Percentiles rank a stretch among this genome's conserved stretches.
These are phyloP conservation scores for Achaetomium macrosporum DNA, from an alignment of 2,329 filamentous ascomycete species.

Conservation along the genomic window DNA sequence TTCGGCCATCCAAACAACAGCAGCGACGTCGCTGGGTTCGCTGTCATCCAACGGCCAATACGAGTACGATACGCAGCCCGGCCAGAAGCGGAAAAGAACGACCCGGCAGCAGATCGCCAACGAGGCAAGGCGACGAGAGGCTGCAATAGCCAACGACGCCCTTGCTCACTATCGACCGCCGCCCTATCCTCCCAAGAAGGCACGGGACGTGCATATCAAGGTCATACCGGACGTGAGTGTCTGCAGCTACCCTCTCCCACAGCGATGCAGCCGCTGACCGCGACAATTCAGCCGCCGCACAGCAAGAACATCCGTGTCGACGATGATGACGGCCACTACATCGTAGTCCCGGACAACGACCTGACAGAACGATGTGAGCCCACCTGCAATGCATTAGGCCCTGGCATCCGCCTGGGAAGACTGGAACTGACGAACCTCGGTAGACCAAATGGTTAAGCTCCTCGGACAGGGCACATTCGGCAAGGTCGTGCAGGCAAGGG, in stretches of 20 bases:
- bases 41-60: slow-evolving; percentile 57
- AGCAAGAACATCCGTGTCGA: slow-evolving; percentile 70
- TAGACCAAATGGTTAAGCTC: slow-evolving; percentile 82
- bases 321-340: slow-evolving; percentile 95
- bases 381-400: slow-evolving; percentile 21
- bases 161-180: slow-evolving; percentile 80
- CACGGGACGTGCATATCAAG: slow-evolving; percentile 65
- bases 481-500: slow-evolving; percentile 91
- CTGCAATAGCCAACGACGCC: slow-evolving; percentile 63
- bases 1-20: slow-evolving; percentile 76
- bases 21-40: slow-evolving; percentile 78
- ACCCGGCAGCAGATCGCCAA: slow-evolving; percentile 76
- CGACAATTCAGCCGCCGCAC: slow-evolving; percentile 31
- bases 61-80: slow-evolving; percentile 61
- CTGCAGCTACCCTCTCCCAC: background rate
- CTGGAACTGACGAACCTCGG: slow-evolving; percentile 10
- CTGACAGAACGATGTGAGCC: slow-evolving; percentile 82
- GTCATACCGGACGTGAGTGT: slow-evolving; percentile 58
- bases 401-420: background rate
- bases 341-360: slow-evolving; percentile 79
- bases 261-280: slow-evolving; percentile 11
- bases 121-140: slow-evolving; percentile 72
- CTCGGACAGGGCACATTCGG: slow-evolving; percentile 97
- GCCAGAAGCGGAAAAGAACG: slow-evolving; percentile 81
- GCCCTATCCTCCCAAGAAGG: slow-evolving; percentile 83